Base-by-base conservation (phyloP, 108 stramenopile species). In the Nitzschia inconspicua region DNA sequence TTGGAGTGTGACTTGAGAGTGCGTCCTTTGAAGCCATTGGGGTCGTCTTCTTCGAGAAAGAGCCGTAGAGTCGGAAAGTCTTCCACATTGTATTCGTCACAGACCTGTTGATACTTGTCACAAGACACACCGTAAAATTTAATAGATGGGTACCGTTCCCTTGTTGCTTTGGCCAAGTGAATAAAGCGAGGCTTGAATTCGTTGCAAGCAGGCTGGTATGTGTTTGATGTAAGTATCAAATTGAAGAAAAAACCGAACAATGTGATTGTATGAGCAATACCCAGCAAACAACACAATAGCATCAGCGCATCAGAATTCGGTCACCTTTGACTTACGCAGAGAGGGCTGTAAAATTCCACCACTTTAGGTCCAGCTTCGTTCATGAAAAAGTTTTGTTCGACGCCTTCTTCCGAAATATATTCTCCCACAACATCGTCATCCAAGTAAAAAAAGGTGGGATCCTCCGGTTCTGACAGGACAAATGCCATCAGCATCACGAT, bases 111-210 rank as follows among this genome's bases (percentile, higher is more conserved):
- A 25, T 78, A 60, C 8, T 29, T 23, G 22, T 60, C 65, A 56
- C 77, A 78, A 3, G 71, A 72, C 2, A 78, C 77, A 6, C 66
- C 71, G 56, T 63, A 78, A 46, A 78, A 67, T 31, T 68, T 51
- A 6, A 78, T 49, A 6, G 57, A 27, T 28, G 61, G 44, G 40
- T 72, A 61, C 2, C 23, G 4, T 27, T 59, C 19, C 10, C 18
- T 47, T 19, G 62, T 57, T 3, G 36, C 31, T 43, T 59, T 25
- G 0, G 77, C 71, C 13, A 78, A 23, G 23, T 54, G 6, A 24
- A 72, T 34, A 29, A 65, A 78, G 32, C 58, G 39, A 0, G 64
- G 62, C n/a, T 34, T 51, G 44, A 72, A 78, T 40, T 44, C 32
- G 9, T 42, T 5, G 44, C 77, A 78, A 23, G 49, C 65, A 32